phyloP scores from a whole-genome alignment of 345 rosid genomes.

The Eucalyptus paniculata region DNA sequence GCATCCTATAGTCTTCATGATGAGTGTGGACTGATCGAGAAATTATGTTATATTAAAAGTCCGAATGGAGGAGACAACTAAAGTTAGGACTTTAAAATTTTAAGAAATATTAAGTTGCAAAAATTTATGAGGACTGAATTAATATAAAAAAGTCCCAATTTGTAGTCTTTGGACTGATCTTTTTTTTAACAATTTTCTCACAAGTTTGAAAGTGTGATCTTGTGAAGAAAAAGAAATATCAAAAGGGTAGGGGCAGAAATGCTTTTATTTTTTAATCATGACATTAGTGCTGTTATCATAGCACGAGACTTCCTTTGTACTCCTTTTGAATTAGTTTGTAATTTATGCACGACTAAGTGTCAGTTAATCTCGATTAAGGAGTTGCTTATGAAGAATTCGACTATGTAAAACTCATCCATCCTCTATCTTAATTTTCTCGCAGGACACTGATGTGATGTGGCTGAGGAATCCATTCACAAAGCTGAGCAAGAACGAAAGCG shows the following conservation, averaged over 20 bases:
- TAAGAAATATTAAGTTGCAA: no score
- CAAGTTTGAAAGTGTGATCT: background rate
- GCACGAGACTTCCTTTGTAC: background rate
- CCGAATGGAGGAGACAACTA: no score
- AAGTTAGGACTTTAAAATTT: no score
- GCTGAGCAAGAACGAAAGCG: conserved; percentile 15
- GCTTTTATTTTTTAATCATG: background rate
- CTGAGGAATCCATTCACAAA: conserved; percentile 42
- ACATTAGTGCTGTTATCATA: background rate
- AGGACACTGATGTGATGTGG: conserved; percentile 85
- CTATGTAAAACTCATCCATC: background rate
- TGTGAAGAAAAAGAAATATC: background rate
- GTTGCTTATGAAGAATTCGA: background rate
- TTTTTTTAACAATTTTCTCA: no score
- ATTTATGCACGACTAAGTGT: background rate
- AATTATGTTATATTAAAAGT: background rate
- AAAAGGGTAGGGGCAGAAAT: background rate
- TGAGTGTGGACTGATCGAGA: no score
- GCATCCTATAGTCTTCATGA: background rate
- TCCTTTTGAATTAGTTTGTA: background rate
- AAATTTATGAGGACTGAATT: no score
- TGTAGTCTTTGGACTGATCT: no score
- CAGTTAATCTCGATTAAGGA: background rate
- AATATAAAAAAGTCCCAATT: no score
- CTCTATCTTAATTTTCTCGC: background rate